phyloP scores from a whole-genome alignment of 495 filamentous ascomycete species.

The Hyaloscypha finlandica region DNA sequence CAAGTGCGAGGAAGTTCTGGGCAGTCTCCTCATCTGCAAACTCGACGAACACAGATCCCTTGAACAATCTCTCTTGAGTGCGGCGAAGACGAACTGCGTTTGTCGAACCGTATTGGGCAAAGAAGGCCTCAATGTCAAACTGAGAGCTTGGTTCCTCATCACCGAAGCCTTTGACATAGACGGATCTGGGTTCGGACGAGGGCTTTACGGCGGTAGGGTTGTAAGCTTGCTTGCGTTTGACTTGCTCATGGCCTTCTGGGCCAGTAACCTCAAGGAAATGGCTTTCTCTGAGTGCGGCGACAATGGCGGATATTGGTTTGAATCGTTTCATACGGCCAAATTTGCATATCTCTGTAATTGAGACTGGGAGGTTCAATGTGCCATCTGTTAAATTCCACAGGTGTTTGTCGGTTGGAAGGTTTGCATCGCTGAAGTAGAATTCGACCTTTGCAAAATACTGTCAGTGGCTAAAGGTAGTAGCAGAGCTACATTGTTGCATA shows the following conservation, averaged over 20 bases:
- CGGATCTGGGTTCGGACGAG: conserved; percentile 35
- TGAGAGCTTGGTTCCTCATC: conserved; percentile 76
- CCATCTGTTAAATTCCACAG: conserved; percentile 76
- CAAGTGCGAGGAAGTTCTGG: conserved; percentile 72
- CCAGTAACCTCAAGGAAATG: conserved; percentile 66
- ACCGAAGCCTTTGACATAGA: conserved; percentile 83
- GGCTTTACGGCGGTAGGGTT: conserved; percentile 37
- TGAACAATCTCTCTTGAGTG: conserved; percentile 68
- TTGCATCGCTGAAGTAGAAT: conserved; percentile 96
- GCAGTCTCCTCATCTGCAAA: conserved; percentile 75
- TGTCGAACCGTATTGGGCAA: conserved; percentile 74
- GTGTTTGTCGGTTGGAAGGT: conserved; percentile 85
- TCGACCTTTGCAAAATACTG: conserved; percentile 65
- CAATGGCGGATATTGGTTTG: conserved; percentile 76
- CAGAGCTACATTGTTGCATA: conserved; percentile 34
- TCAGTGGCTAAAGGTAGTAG: conserved; percentile 30
- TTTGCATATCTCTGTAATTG: conserved; percentile 69
- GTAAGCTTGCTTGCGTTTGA: conserved; percentile 76
- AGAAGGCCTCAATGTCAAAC: conserved; percentile 91
- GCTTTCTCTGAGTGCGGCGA: conserved; percentile 78
- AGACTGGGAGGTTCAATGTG: conserved; percentile 73
- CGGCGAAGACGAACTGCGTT: conserved; percentile 89
- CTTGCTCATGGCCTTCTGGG: conserved; percentile 56
- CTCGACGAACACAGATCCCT: conserved; percentile 94
- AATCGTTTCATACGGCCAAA: conserved; percentile 97